Conservation (phyloP, 2,329 filamentous ascomycete species). For the Sclerotinia glacialis region DNA sequence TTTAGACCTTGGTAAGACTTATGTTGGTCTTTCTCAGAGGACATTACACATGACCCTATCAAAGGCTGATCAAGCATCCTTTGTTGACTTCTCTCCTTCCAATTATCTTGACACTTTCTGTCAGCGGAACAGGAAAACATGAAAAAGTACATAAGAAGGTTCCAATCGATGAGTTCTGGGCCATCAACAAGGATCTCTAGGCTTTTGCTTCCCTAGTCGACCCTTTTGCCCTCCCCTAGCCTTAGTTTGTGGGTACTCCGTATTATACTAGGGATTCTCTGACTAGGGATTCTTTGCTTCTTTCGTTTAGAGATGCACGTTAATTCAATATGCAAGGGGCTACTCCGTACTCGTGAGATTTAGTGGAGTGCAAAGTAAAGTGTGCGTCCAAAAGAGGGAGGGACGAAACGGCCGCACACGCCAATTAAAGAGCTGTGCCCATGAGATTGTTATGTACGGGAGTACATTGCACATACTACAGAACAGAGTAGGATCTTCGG, state of each 20-base stretch:
- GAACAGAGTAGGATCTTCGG: conserved; percentile 5
- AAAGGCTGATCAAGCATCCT: not conserved
- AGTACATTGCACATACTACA: not conserved
- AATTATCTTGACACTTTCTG: not conserved
- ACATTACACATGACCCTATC: no score
- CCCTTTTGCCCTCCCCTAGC: not conserved
- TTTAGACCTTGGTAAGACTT: no score
- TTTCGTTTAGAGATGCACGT: conserved; percentile 1
- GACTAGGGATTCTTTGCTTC: not conserved
- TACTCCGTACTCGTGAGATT: not conserved
- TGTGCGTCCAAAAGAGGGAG: conserved; percentile 14
- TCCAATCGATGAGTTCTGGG: not conserved
- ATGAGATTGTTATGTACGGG: not conserved
- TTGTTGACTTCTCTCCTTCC: not conserved
- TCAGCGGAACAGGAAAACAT: not conserved
- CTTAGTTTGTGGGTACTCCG: no score
- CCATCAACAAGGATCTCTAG: not conserved
- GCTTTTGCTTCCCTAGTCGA: not conserved
- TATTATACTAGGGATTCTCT: not conserved
- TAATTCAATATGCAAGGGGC: conserved; percentile 13
- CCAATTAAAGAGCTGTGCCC: conserved; percentile 12
- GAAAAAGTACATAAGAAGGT: not conserved
- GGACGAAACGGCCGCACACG: conserved; percentile 19
- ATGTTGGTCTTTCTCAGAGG: no score
- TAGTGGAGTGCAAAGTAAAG: not conserved